Evolutionary conservation across 164 flowering plant species (phyloP).

Genomic region (Aristolochia fimbriata): DNA sequence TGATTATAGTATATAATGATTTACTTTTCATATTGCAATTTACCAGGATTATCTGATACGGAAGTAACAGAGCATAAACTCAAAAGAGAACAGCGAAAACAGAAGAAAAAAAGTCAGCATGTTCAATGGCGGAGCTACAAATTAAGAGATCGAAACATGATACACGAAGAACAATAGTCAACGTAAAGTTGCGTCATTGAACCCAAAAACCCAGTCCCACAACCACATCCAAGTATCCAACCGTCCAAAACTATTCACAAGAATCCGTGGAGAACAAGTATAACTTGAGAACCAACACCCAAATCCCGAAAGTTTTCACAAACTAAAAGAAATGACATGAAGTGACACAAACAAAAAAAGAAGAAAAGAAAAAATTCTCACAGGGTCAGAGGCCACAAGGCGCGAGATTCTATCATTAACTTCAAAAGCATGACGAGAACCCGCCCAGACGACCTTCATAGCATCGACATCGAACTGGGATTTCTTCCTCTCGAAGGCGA

Average conservation of each 20-base stretch:
- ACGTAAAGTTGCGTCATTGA: background rate
- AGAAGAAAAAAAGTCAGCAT: too few species aligned
- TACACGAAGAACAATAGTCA: background rate
- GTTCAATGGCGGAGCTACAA: too few species aligned
- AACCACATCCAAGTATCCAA: background rate
- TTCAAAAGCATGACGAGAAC: constrained; percentile 53
- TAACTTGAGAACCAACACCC: background rate
- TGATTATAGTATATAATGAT: too few species aligned
- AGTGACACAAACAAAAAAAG: background rate
- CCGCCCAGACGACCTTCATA: constrained; percentile 99
- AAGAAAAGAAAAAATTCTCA: too few species aligned
- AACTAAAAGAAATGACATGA: background rate
- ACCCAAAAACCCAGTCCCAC: background rate
- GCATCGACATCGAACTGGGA: constrained; percentile 80
- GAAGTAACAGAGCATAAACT: too few species aligned
- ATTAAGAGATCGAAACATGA: too few species aligned
- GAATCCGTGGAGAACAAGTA: background rate
- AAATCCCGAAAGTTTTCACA: background rate
- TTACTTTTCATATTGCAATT: too few species aligned
- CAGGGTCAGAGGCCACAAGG: constrained; percentile 89
- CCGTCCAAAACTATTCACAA: background rate
- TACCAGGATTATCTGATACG: too few species aligned
- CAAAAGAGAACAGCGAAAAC: too few species aligned
- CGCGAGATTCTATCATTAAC: constrained; percentile 74
- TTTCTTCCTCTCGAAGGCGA: constrained; percentile 57